Percentiles rank a stretch among this genome's conserved stretches.
Conservation (phyloP, 1,139 yeast species). For the Candida sp. region DNA sequence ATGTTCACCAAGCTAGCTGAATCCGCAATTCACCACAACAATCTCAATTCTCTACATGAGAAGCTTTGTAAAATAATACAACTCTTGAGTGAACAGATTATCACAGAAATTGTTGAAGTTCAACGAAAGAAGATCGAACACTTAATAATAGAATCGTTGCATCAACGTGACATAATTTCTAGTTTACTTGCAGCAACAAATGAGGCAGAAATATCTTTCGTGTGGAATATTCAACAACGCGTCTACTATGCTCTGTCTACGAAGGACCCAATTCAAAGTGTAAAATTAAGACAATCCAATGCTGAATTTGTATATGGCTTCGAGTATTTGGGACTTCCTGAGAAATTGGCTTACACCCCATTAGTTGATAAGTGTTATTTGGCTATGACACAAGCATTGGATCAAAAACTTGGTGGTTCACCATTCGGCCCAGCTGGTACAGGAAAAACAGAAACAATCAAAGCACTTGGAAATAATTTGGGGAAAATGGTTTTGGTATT, state of each 20-base stretch:
- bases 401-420: conserved; percentile 80
- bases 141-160: conserved; percentile 64
- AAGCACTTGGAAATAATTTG: conserved; percentile 75
- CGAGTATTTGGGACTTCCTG: conserved; percentile 79
- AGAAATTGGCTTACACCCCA: conserved; percentile 76
- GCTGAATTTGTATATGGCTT: conserved; percentile 63
- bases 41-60: conserved; percentile 3
- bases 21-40: conserved; percentile 10
- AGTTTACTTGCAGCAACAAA: conserved; percentile 16
- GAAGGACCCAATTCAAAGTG: conserved; percentile 23
- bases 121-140: conserved; percentile 53
- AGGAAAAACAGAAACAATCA: conserved; percentile 91
- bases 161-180: conserved; percentile 47
- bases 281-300: conserved; percentile 53
- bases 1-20: conserved; percentile 50
- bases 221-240: conserved; percentile 56
- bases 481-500: conserved; percentile 86
- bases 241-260: conserved; percentile 33
- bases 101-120: conserved; percentile 21
- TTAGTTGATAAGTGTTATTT: conserved; percentile 62
- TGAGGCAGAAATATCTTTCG: conserved; percentile 9
- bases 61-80: conserved; percentile 9
- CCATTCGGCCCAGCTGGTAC: conserved; percentile 98
- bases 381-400: conserved; percentile 72
- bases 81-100: conserved; percentile 12